Conservation (phyloP, 176 grass and related monocot species). For the Triticum aestivum region DNA sequence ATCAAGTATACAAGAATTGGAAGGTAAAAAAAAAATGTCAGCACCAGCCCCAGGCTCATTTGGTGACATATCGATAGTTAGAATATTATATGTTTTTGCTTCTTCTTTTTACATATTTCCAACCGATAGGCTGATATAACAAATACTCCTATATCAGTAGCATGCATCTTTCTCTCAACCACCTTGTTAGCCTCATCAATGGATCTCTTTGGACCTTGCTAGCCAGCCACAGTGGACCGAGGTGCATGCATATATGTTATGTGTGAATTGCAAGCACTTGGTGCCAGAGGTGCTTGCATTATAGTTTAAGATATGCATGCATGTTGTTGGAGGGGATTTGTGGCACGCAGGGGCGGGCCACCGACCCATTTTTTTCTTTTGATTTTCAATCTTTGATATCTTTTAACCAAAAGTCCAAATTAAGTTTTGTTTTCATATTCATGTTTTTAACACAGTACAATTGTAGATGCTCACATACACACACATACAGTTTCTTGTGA, state of each 20-base stretch:
- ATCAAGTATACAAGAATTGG: background rate
- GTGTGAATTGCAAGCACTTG: background rate
- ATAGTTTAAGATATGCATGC: background rate
- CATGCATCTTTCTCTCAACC: slow-evolving; percentile 23
- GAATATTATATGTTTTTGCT: background rate
- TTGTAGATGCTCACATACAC: no score
- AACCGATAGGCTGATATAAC: background rate
- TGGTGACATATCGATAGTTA: background rate
- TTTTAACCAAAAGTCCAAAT: no score
- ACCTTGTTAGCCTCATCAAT: slow-evolving; percentile 2
- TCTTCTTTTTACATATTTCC: background rate
- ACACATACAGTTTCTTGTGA: no score
- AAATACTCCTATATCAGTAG: slow-evolving; percentile 6
- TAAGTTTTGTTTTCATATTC: no score
- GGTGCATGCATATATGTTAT: background rate
- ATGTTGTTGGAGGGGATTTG: background rate
- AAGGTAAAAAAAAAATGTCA: background rate
- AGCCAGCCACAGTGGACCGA: background rate
- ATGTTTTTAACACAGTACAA: no score
- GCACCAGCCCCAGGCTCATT: background rate
- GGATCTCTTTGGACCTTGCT: background rate
- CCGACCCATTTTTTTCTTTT: no score
- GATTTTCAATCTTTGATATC: no score
- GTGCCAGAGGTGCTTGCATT: background rate
- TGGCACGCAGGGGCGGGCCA: no score